phyloP scores from a whole-genome alignment of 164 flowering plant genomes.

The Annona cherimola region DNA sequence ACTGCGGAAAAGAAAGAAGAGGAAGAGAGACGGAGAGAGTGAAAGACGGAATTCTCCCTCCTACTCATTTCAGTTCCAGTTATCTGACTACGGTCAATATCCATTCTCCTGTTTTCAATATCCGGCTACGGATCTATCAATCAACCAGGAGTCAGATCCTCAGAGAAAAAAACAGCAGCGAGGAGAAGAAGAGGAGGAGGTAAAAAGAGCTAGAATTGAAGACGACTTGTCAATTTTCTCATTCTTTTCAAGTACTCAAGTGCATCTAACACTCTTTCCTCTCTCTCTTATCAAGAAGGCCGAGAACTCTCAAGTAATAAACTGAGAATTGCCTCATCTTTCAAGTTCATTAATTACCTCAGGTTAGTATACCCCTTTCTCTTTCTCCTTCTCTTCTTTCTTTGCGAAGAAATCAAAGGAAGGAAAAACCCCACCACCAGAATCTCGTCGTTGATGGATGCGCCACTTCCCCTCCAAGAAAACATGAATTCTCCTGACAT shows the following conservation, averaged over 20 bases:
- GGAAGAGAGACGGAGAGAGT: background rate
- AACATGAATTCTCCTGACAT: background rate
- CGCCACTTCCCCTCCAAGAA: background rate
- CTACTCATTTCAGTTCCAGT: background rate
- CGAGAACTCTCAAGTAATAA: background rate
- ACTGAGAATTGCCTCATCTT: background rate
- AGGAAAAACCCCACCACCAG: background rate
- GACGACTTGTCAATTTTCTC: background rate
- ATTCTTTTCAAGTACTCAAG: background rate
- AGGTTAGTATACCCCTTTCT: background rate
- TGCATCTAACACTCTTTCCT: background rate
- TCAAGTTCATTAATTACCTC: background rate
- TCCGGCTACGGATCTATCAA: background rate
- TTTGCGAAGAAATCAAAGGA: background rate
- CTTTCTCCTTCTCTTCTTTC: background rate
- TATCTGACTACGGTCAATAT: too few relatives aligned
- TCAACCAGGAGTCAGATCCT: too few relatives aligned
- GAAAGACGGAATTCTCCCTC: background rate
- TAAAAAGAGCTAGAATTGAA: background rate
- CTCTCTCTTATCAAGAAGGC: background rate
- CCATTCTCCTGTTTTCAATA: background rate
- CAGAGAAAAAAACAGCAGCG: background rate
- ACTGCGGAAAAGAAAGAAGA: background rate
- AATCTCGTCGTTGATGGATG: slow-evolving; percentile 2
- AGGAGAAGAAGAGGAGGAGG: background rate